Percentiles rank a stretch among this genome's conserved stretches.
These are phyloP conservation scores for Tylopilus sp. DNA, from an alignment of 768 basidiomycete genomes.

Conservation along the genomic window DNA sequence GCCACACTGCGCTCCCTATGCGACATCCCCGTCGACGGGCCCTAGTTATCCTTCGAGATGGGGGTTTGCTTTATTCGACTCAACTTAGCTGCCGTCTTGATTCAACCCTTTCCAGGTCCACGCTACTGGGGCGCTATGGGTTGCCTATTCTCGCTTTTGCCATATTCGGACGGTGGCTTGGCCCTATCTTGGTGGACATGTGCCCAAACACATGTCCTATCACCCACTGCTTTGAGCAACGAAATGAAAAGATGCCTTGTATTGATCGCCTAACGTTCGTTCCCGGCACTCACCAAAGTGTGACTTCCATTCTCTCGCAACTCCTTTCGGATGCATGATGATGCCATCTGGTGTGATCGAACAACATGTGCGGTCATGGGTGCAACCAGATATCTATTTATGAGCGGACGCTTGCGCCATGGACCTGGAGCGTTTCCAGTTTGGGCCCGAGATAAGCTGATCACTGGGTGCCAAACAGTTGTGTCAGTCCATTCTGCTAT, in stretches of 20 bases:
- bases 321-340: slow-evolving; percentile 16
- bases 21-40: not conserved
- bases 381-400: slow-evolving; percentile 11
- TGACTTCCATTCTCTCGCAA: slow-evolving; percentile 25
- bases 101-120: slow-evolving; percentile 7
- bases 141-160: slow-evolving; percentile 21
- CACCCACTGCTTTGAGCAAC: slow-evolving; percentile 5
- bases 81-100: not conserved
- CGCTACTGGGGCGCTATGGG: slow-evolving; percentile 5
- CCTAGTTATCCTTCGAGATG: not conserved
- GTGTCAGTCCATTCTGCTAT: slow-evolving; percentile 11
- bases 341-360: slow-evolving; percentile 23
- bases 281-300: slow-evolving; percentile 6
- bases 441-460: slow-evolving; percentile 15
- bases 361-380: slow-evolving; percentile 12
- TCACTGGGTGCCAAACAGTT: slow-evolving; percentile 4
- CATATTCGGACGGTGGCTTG: slow-evolving; percentile 14
- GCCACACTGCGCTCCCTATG: not conserved
- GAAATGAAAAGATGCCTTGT: slow-evolving; percentile 25
- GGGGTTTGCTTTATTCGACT: not conserved
- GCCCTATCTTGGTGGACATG: slow-evolving; percentile 10
- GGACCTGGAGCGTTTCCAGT: slow-evolving; percentile 5
- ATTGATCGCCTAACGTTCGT: slow-evolving; percentile 19
- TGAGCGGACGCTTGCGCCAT: slow-evolving; percentile 15
- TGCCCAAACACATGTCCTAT: slow-evolving; percentile 19